A percentile compares a stretch with the other conserved stretches of the same genome.
These are phyloP conservation scores for Glonium stellatum DNA, from an alignment of 495 filamentous ascomycete genomes.

Conservation along the genomic window DNA sequence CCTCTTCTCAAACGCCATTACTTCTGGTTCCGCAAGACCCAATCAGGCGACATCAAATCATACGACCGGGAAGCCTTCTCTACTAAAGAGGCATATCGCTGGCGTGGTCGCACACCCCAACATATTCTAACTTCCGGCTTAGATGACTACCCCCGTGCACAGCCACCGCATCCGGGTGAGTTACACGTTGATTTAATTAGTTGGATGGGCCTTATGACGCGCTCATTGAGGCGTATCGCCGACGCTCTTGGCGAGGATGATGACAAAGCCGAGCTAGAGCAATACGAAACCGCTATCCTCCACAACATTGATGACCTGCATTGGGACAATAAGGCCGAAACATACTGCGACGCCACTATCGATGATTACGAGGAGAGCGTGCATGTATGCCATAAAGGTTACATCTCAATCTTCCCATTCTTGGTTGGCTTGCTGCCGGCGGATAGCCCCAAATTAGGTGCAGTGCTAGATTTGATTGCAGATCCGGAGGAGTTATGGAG, in stretches of 20 bases:
- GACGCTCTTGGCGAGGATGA: slow-evolving; percentile 61
- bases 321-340: slow-evolving; percentile 71
- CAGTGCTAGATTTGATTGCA: slow-evolving; percentile 66
- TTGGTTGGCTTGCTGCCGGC: slow-evolving; percentile 68
- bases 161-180: slow-evolving; percentile 96
- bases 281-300: slow-evolving; percentile 68
- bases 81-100: slow-evolving; percentile 84
- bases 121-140: slow-evolving; percentile 90
- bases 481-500: slow-evolving; percentile 85
- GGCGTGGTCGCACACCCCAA: slow-evolving; percentile 80
- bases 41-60: slow-evolving; percentile 79
- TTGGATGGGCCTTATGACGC: slow-evolving; percentile 94
- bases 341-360: slow-evolving; percentile 91
- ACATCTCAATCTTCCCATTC: slow-evolving; percentile 92
- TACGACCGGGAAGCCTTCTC: slow-evolving; percentile 87
- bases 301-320: slow-evolving; percentile 91
- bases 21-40: slow-evolving; percentile 88
- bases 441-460: slow-evolving; percentile 64
- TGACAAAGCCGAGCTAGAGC: slow-evolving; percentile 64
- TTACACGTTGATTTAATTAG: slow-evolving; percentile 90
- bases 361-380: slow-evolving; percentile 89
- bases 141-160: slow-evolving; percentile 90
- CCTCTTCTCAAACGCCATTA: slow-evolving; percentile 90
- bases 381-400: slow-evolving; percentile 93
- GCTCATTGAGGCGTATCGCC: slow-evolving; percentile 71